These are phyloP conservation scores for Botrytis byssoidea DNA, from an alignment of 2,329 filamentous ascomycete genomes.

Conservation along the genomic window DNA sequence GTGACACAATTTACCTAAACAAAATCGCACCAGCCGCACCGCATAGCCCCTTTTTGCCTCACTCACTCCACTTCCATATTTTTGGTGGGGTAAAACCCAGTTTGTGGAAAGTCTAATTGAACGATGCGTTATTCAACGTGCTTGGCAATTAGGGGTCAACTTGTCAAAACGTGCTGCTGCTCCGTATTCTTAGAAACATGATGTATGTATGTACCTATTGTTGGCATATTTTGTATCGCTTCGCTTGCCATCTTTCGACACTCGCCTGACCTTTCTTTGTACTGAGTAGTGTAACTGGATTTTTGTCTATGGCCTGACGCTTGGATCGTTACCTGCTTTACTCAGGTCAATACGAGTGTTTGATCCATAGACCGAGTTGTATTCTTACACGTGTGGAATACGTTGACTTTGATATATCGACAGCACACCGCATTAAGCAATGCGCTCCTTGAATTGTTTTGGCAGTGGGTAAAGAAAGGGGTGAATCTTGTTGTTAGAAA, in stretches of 20 bases:
- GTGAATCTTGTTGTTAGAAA: neutral
- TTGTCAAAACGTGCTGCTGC: neutral
- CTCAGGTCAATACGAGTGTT: neutral
- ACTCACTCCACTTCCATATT: neutral
- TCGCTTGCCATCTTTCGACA: neutral
- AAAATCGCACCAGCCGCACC: neutral
- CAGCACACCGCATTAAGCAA: neutral
- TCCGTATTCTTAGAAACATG: neutral
- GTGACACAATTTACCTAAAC: neutral
- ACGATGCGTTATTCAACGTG: neutral
- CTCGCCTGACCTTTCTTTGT: neutral
- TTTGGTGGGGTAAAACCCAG: neutral
- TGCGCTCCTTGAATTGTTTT: neutral
- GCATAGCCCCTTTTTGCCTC: conserved; percentile 12
- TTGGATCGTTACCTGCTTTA: neutral
- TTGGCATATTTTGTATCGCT: neutral
- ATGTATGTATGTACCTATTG: neutral
- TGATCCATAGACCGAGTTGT: neutral
- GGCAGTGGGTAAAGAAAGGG: neutral
- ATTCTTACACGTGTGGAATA: neutral
- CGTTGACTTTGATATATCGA: neutral
- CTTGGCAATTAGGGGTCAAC: neutral
- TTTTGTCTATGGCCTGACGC: neutral
- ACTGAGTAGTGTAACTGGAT: neutral
- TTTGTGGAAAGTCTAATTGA: neutral